phyloP scores from a whole-genome alignment of 768 basidiomycete species.

The Paxillus involutus region DNA sequence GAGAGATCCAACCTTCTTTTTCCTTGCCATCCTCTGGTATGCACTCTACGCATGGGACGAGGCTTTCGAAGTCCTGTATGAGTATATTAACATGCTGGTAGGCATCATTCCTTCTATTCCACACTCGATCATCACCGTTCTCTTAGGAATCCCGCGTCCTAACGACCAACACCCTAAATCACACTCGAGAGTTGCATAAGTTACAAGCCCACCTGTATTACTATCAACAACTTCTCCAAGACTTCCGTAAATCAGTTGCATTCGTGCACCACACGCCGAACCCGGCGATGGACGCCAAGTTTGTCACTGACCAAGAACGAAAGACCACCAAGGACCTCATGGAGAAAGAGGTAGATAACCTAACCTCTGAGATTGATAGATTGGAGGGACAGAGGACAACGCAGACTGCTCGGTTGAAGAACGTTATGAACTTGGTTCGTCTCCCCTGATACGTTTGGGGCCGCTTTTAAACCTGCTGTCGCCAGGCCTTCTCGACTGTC shows the following conservation, averaged over 20 bases:
- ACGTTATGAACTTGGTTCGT: conserved; percentile 32
- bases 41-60: conserved; percentile 65
- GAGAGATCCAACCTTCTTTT: conserved; percentile 32
- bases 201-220: conserved; percentile 59
- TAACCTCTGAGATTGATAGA: conserved; percentile 46
- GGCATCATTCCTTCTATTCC: neutral
- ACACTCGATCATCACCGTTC: neutral
- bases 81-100: conserved; percentile 51
- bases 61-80: conserved; percentile 50
- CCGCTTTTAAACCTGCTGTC: neutral
- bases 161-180: conserved; percentile 33
- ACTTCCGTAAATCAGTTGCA: conserved; percentile 50
- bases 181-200: conserved; percentile 56
- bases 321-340: conserved; percentile 10
- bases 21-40: conserved; percentile 52
- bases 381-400: conserved; percentile 26
- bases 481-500: conserved; percentile 58
- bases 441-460: neutral
- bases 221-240: conserved; percentile 52
- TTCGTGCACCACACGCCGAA: conserved; percentile 52
- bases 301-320: conserved; percentile 9
- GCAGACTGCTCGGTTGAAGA: conserved; percentile 29
- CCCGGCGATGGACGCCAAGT: conserved; percentile 40
- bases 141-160: conserved; percentile 45
- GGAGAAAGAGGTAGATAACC: conserved; percentile 16